These are phyloP conservation scores for Fusarium subtropicale DNA, from an alignment of 2,329 filamentous ascomycete species.

Conservation along the genomic window DNA sequence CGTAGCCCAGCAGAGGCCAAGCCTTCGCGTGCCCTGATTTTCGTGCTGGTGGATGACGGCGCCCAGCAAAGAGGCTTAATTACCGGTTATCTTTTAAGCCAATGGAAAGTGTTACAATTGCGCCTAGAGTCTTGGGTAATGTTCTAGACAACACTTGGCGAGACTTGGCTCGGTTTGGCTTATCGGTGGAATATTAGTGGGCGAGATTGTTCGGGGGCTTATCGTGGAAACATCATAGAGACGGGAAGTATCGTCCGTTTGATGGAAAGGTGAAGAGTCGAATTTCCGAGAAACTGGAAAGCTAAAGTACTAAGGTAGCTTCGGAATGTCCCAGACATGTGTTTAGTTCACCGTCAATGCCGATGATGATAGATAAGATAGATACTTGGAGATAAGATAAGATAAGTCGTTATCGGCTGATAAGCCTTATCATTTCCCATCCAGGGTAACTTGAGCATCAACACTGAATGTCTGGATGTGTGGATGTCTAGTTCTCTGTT, in stretches of 20 bases:
- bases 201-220: background rate
- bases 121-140: conserved; percentile 9
- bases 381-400: background rate
- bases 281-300: background rate
- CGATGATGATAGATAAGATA: background rate
- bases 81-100: background rate
- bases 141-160: conserved; percentile 20
- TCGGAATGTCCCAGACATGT: background rate
- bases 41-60: conserved; percentile 6
- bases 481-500: too few species aligned
- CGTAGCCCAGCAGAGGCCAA: conserved; percentile 9
- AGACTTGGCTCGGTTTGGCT: conserved; percentile 10
- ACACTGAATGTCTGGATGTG: too few species aligned
- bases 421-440: background rate
- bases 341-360: too few species aligned
- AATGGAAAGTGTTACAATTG: background rate
- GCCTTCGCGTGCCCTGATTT: conserved; percentile 14
- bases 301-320: background rate
- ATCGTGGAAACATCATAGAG: too few species aligned
- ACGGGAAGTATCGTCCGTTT: background rate
- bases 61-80: conserved; percentile 33
- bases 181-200: background rate
- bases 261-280: background rate
- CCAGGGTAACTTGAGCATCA: background rate
- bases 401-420: background rate